Percentiles rank a stretch among this genome's conserved stretches.
Conservation (phyloP, 164 flowering plant species). For the Annona squamosa region DNA sequence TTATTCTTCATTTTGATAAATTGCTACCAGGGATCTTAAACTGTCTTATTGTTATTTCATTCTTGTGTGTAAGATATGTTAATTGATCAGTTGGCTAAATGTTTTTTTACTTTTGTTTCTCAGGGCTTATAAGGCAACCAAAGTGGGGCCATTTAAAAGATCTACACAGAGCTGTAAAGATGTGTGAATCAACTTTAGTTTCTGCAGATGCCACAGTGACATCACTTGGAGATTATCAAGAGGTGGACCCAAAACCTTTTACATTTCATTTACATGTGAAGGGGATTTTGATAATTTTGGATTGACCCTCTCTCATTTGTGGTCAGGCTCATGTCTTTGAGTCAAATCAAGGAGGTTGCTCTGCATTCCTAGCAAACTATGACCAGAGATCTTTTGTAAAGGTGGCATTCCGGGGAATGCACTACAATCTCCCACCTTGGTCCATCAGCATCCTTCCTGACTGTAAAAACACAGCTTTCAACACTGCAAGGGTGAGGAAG, state of each 20-base stretch:
- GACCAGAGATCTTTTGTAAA: constrained; percentile 36
- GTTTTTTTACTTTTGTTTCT: constrained; percentile 4
- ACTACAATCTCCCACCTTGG: constrained; percentile 79
- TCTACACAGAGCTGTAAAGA: constrained; percentile 77
- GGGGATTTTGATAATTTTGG: background rate
- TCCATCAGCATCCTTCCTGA: constrained; percentile 92
- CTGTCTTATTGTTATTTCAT: background rate
- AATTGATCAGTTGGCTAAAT: background rate
- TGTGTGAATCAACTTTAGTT: constrained; percentile 72
- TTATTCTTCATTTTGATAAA: too few relatives aligned
- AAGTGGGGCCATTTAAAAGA: constrained; percentile 84
- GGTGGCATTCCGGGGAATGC: constrained; percentile 40
- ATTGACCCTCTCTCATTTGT: background rate
- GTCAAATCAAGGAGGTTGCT: constrained; percentile 55
- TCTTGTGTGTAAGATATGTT: background rate
- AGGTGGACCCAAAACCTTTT: constrained; percentile 33
- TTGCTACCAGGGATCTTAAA: background rate
- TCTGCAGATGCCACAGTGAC: constrained; percentile 53
- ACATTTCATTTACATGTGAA: background rate
- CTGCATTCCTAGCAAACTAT: constrained; percentile 84
- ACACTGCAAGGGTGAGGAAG: constrained; percentile 75
- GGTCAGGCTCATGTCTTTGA: constrained; percentile 64
- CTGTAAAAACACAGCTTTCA: constrained; percentile 68
- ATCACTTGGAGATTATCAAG: constrained; percentile 43
- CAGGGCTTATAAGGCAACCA: constrained; percentile 69